phyloP scores from a whole-genome alignment of 2,329 filamentous ascomycete species.

The Dothideomycetidae sp. region DNA sequence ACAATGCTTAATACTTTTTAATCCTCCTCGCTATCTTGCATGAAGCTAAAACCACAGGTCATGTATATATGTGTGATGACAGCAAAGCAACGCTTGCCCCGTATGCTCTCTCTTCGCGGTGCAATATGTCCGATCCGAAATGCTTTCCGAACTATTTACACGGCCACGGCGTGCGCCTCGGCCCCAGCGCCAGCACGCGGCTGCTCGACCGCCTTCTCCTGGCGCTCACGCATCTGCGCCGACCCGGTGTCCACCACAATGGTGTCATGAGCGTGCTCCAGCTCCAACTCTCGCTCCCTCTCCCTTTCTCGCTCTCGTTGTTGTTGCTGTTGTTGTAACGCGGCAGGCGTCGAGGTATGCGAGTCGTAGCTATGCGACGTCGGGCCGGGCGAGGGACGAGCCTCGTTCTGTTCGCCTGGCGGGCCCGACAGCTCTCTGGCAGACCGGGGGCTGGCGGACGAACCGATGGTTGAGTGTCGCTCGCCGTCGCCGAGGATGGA shows the following conservation, averaged over 20 bases:
- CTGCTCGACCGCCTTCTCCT: constrained; percentile 4
- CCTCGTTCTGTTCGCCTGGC: not conserved
- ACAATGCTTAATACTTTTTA: too few relatives aligned
- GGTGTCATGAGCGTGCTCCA: too few relatives aligned
- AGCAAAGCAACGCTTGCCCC: too few relatives aligned
- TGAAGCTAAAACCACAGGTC: too few relatives aligned
- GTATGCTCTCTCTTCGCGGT: too few relatives aligned
- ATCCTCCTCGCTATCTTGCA: too few relatives aligned
- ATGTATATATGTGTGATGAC: too few relatives aligned
- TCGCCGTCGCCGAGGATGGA: not conserved
- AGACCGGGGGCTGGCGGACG: not conserved
- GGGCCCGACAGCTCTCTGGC: not conserved
- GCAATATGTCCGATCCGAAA: too few relatives aligned
- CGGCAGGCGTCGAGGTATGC: not conserved
- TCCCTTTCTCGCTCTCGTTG: too few relatives aligned
- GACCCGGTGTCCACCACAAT: constrained; percentile 4
- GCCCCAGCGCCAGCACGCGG: not conserved
- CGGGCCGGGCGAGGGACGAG: too few relatives aligned
- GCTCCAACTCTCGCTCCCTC: too few relatives aligned
- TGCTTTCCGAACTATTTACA: not conserved
- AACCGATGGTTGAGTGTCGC: too few relatives aligned
- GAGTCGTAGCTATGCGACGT: not conserved
- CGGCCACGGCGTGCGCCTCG: not conserved
- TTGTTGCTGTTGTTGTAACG: not conserved
- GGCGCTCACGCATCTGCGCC: constrained; percentile 3